phyloP scores from a whole-genome alignment of 1,284 basidiomycete genomes.

The Cutaneotrichosporon dermatis region DNA sequence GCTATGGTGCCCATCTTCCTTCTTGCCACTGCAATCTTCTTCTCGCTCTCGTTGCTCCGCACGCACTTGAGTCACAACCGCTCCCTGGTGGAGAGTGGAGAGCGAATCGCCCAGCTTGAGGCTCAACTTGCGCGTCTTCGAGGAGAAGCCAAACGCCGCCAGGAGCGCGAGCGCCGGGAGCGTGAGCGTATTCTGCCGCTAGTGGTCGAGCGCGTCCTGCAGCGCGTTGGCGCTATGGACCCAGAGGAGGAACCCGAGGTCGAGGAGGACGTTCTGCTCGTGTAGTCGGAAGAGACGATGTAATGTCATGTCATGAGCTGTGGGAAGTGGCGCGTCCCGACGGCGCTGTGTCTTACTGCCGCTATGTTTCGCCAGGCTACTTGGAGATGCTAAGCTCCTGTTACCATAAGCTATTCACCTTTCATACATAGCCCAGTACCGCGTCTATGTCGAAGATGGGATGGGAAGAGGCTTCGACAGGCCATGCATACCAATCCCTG shows the following conservation, averaged over 20 bases:
- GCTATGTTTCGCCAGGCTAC: neutral
- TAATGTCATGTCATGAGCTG: neutral
- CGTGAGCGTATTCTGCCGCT: slow-evolving; percentile 43
- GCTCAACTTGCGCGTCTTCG: slow-evolving; percentile 31
- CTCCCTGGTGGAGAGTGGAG: slow-evolving; percentile 35
- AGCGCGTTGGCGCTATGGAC: slow-evolving; percentile 36
- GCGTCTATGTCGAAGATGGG: too few relatives aligned
- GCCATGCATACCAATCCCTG: too few relatives aligned
- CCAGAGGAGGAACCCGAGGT: slow-evolving; percentile 24
- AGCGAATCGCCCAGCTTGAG: slow-evolving; percentile 42
- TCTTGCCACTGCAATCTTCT: slow-evolving; percentile 45
- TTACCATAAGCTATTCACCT: too few relatives aligned
- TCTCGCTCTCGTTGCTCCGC: slow-evolving; percentile 39
- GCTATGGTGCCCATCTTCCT: slow-evolving; percentile 49
- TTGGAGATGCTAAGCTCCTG: too few relatives aligned
- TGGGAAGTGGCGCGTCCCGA: too few relatives aligned
- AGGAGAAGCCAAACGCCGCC: slow-evolving; percentile 23
- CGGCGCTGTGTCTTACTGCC: neutral
- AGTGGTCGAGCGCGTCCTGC: slow-evolving; percentile 43
- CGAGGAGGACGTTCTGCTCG: slow-evolving; percentile 27
- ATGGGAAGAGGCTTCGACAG: too few relatives aligned
- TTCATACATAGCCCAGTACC: too few relatives aligned
- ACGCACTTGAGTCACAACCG: slow-evolving; percentile 41
- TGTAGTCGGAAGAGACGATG: neutral
- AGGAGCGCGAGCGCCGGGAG: slow-evolving; percentile 37